Base-by-base conservation (phyloP, 306 rosid species). In the Cucumis cinereus region DNA sequence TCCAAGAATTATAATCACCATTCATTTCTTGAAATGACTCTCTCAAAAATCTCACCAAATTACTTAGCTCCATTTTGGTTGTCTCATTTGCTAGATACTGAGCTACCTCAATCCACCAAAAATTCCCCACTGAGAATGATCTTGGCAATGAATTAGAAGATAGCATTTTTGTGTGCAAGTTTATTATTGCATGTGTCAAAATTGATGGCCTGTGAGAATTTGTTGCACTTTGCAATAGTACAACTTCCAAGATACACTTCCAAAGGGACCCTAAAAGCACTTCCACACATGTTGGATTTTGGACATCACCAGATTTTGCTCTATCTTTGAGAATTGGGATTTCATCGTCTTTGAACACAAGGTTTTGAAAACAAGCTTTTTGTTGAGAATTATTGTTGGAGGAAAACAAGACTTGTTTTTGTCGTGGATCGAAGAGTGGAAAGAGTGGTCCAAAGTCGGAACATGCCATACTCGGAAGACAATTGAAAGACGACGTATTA, bases 201-300 rank as follows among this genome's bases (percentile, higher is more conserved):
- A 10, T 30, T 10, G 63, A 58, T 60, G 64, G 36, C n/a, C 7
- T 0, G 10, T 14, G 38, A 69, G 26, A 47, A 10, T 49, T 57
- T 16, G 3, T 16, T 26, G 23, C 0, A 50, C 30, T 20, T 57
- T 10, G 22, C 22, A 16, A 52, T 17, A 52, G 13, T 0, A 59
- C 22, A 28, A 69, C 79, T 13, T 63, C 70, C 77, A 72, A 20
- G 8, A 59, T 73, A 75, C 53, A 63, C 73, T 73, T 78, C 79
- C 81, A 78, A 41, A 77, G 50, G 11, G 43, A 77, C 20, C 78
- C 71, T 3, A 78, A 28, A 0, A 81, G 28, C 1, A 26, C 78
- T 33, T 77, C 81, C 4, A 81, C 84, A 26, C 81, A 6, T 0
- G 84, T 77, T 10, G 84, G 84, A 22, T 63, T 73, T n/a, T 23